These are phyloP conservation scores for Citrus cavaleriei DNA, from an alignment of 345 rosid species.

Conservation along the genomic window DNA sequence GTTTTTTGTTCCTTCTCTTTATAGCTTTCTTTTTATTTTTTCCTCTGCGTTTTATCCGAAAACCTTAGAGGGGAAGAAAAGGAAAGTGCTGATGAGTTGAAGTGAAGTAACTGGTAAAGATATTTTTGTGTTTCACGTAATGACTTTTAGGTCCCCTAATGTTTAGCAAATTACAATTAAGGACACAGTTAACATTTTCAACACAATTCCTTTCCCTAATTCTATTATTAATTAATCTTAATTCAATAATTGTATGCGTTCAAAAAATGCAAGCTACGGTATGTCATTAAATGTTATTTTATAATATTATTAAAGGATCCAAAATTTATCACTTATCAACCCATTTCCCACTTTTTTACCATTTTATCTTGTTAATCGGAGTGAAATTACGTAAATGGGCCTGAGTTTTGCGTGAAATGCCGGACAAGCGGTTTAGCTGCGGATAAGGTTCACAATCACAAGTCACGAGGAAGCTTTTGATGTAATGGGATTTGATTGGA, in stretches of 20 bases:
- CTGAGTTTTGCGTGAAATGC: neutral
- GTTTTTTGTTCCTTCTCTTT: neutral
- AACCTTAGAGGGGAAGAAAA: neutral
- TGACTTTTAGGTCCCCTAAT: neutral
- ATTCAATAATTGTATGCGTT: no score
- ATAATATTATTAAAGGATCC: no score
- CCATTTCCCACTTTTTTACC: no score
- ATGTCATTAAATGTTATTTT: no score
- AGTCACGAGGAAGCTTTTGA: constrained; percentile 3
- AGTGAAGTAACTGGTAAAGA: neutral
- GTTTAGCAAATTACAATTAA: no score
- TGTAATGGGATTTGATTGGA: neutral
- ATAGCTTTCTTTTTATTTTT: neutral
- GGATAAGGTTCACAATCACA: constrained; percentile 10
- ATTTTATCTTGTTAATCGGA: no score
- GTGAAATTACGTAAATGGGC: neutral
- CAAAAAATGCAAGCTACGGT: no score
- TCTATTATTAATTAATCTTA: no score
- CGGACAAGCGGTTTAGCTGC: neutral
- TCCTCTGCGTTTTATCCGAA: neutral
- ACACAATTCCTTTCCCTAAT: neutral
- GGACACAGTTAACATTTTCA: neutral
- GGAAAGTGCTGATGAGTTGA: neutral
- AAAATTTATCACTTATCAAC: no score
- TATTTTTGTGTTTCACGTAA: neutral